Evolutionary conservation across 2,329 filamentous ascomycete species (phyloP).

Genomic region (Cladorrhinum sp.): DNA sequence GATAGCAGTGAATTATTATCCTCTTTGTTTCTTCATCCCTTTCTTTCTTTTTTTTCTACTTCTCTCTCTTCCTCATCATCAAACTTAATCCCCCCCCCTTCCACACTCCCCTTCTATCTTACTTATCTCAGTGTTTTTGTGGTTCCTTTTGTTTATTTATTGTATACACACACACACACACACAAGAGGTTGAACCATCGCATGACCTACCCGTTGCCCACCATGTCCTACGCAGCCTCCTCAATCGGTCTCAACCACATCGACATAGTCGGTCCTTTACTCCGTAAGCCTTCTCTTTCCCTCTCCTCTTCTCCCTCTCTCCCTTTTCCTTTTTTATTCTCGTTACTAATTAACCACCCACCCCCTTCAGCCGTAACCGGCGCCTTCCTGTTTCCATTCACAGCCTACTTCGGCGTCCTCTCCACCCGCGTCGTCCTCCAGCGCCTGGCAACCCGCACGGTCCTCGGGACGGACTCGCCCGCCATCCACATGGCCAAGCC

Average conservation of each 20-base stretch:
- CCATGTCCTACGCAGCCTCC: conserved; percentile 10
- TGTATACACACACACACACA: background rate
- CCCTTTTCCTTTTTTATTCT: background rate
- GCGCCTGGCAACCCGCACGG: conserved; percentile 29
- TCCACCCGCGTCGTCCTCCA: conserved; percentile 29
- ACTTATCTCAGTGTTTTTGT: too few species aligned
- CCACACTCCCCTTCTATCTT: too few species aligned
- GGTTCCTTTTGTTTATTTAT: background rate
- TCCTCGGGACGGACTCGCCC: conserved; percentile 27
- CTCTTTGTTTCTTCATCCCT: background rate
- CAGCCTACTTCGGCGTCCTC: conserved; percentile 32
- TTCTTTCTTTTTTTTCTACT: background rate
- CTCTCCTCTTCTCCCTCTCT: background rate
- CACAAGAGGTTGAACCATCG: too few species aligned
- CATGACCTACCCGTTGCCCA: background rate
- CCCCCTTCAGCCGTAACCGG: conserved; percentile 30
- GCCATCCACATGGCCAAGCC: conserved; percentile 15
- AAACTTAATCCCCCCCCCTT: background rate
- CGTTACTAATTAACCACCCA: background rate
- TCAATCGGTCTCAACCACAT: conserved; percentile 14
- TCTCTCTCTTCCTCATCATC: background rate
- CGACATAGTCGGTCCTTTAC: conserved; percentile 13
- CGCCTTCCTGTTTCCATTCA: conserved; percentile 32
- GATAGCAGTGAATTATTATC: too few species aligned
- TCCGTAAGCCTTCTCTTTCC: conserved; percentile 6